Evolutionary conservation across 2,329 filamentous ascomycete genomes (phyloP).

Genomic region (Setomelanomma holmii): DNA sequence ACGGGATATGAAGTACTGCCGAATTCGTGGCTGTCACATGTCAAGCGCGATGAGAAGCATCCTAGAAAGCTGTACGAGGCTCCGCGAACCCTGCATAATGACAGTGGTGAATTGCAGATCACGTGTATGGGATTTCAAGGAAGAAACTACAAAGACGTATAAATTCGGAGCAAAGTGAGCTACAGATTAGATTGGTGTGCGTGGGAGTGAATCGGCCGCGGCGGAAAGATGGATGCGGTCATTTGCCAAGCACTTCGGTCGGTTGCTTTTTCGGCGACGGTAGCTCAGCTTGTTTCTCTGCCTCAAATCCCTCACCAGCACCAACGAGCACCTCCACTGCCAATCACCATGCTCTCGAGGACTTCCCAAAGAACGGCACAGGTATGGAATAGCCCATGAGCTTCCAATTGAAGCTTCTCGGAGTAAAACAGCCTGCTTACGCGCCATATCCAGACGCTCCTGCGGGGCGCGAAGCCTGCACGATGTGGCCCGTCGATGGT

Average conservation of each 20-base stretch:
- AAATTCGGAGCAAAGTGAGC: conserved; percentile 1
- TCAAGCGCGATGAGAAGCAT: background rate
- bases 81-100: background rate
- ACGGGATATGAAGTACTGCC: no score
- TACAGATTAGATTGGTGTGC: conserved; percentile 17
- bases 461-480: conserved; percentile 61
- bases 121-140: background rate
- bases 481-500: conserved; percentile 60
- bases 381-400: conserved; percentile 46
- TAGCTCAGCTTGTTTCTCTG: conserved; percentile 44
- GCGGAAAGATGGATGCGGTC: conserved; percentile 33
- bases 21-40: conserved; percentile 3
- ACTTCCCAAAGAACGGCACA: conserved; percentile 56
- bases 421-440: conserved; percentile 29
- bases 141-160: background rate
- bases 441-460: conserved; percentile 57
- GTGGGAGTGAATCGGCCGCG: conserved; percentile 14
- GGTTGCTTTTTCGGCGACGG: conserved; percentile 43
- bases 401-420: conserved; percentile 31
- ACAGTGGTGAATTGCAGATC: background rate
- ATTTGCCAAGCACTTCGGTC: conserved; percentile 35
- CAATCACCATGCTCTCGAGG: conserved; percentile 53
- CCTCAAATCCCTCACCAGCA: conserved; percentile 47
- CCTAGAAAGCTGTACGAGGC: background rate
- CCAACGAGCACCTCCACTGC: conserved; percentile 27